Evolutionary conservation across 2,329 filamentous ascomycete species (phyloP).

Genomic region (Alternaria brassicicola): DNA sequence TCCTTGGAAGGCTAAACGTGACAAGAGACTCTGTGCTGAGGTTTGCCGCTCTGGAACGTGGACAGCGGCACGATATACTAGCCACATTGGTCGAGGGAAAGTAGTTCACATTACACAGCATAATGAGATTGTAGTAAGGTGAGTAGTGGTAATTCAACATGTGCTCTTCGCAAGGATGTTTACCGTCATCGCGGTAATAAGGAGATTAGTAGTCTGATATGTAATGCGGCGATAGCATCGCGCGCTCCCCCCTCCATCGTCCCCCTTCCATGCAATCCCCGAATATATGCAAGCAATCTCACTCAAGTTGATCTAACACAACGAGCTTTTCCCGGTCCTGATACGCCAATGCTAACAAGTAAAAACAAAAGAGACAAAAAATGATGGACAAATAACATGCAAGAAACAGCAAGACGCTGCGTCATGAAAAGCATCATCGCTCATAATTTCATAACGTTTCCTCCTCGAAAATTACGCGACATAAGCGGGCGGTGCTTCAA

Average conservation of each 20-base stretch:
- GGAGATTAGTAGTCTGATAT: conserved; percentile 3
- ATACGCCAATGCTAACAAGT: conserved; percentile 14
- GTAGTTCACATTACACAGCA: background rate
- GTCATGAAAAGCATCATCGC: conserved; percentile 17
- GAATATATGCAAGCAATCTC: background rate
- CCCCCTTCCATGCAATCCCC: background rate
- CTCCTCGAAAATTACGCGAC: conserved; percentile 28
- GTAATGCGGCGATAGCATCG: background rate
- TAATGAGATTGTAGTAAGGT: background rate
- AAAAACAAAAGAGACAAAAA: conserved; percentile 3
- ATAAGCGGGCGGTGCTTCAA: conserved; percentile 45
- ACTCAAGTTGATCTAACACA: conserved; percentile 9
- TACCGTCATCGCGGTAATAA: background rate
- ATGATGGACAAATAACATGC: conserved; percentile 1
- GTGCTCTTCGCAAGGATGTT: background rate
- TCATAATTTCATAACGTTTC: conserved; percentile 12
- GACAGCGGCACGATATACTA: background rate
- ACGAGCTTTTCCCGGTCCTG: conserved; percentile 10
- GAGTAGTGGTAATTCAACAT: background rate
- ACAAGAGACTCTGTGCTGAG: too few species aligned
- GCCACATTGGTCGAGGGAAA: background rate
- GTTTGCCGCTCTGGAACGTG: background rate
- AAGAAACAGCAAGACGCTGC: background rate
- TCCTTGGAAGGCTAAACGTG: background rate
- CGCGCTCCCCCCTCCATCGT: background rate